These are phyloP conservation scores for Penicillium mononematosum DNA, from an alignment of 495 filamentous ascomycete species.

Conservation along the genomic window DNA sequence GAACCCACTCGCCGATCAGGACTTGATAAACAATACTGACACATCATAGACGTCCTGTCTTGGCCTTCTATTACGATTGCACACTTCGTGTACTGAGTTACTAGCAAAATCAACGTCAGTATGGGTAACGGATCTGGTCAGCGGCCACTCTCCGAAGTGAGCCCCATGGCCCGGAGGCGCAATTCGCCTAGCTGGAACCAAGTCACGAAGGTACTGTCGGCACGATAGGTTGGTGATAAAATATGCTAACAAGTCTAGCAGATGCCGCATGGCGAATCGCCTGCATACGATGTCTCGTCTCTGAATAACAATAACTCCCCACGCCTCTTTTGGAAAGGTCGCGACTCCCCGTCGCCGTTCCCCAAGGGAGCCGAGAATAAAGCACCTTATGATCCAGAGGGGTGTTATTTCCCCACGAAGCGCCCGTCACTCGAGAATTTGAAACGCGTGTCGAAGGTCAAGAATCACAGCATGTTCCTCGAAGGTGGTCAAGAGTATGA, in stretches of 20 bases:
- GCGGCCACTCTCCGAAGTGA: conserved; percentile 55
- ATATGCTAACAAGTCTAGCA: conserved; percentile 28
- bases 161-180: conserved; percentile 54
- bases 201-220: conserved; percentile 55
- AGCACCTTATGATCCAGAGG: conserved; percentile 56
- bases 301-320: conserved; percentile 65
- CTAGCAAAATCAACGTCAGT: conserved; percentile 22
- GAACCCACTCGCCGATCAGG: conserved; percentile 6
- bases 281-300: conserved; percentile 75
- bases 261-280: conserved; percentile 62
- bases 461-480: conserved; percentile 93
- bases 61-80: neutral
- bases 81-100: neutral
- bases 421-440: conserved; percentile 90
- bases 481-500: conserved; percentile 90
- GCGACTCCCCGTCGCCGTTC: conserved; percentile 60
- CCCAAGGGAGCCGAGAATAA: conserved; percentile 68
- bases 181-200: conserved; percentile 82
- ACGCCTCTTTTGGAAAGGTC: conserved; percentile 82
- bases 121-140: conserved; percentile 44
- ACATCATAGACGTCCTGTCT: conserved; percentile 12
- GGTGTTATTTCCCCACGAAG: conserved; percentile 65
- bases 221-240: conserved; percentile 26
- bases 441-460: conserved; percentile 89
- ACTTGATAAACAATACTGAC: conserved; percentile 17